Evolutionary conservation across 2,329 filamentous ascomycete species (phyloP), one percentile per base, ranked within the genome.

Genomic region (Neopestalotiopsis sp.): DNA sequence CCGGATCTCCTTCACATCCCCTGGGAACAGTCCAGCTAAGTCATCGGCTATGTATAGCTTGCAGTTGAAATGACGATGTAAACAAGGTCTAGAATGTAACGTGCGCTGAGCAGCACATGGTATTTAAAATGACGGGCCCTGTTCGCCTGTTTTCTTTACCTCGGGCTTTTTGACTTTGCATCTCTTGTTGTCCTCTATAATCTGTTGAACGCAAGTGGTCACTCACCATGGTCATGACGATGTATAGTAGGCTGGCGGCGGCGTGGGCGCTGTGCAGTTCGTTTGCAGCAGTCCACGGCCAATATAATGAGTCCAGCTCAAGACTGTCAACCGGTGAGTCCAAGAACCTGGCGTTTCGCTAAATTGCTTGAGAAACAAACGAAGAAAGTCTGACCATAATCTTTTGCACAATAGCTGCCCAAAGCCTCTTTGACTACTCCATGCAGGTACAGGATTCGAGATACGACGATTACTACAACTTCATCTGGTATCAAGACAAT

Each of bases 381-480:
- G 24, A 24, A 24, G 24, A 38, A 38, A 10, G 34, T 38, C 34
- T 30, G 20, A 59, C 20, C 24, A 45, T 10, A 12, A 9, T 1
- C 12, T 12, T 38, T 38, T 38, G 34, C 34, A 38, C 45, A 6
- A 59, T 49, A 81, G 79, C 72, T 69, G 80, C 80, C 1, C 79
- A 81, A 67, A 76, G 72, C 68, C 70, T 81, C 20, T 81, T 83
- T 49, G 78, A 81, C 68, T 83, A 79, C 60, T 79, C 80, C 1
- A 82, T 83, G 80, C 69, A 72, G 12, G 76, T 83, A 3, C 74
- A 76, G 28, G 82, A 84, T 66, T 74, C 75, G 1, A 74, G 82
- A 57, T 84, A 78, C 66, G 83, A 84, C 69, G 72, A 77, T 7
- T 79, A 76, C 1, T 84, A 84, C 71, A 81, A 82, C 28, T 81